These are phyloP conservation scores for Xylaria sp. DNA, from an alignment of 2,329 filamentous ascomycete genomes.

Conservation along the genomic window DNA sequence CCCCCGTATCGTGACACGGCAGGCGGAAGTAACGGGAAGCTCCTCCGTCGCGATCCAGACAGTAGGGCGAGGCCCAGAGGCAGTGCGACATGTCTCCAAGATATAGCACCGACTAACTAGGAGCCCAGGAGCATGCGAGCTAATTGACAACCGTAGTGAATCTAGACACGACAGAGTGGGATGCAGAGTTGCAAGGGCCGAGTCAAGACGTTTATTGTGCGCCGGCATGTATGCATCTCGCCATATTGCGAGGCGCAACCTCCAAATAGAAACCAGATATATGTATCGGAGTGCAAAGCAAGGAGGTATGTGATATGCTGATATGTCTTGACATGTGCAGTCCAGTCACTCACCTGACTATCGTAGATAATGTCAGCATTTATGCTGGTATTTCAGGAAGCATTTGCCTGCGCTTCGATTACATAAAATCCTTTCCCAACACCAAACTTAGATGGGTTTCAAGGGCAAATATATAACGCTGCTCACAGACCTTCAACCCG, in stretches of 20 bases:
- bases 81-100: background rate
- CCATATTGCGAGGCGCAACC: conserved; percentile 9
- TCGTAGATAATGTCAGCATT: background rate
- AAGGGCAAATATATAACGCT: background rate
- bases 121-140: background rate
- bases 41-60: background rate
- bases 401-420: too few relatives aligned
- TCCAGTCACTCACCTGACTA: background rate
- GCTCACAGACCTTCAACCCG: background rate
- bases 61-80: background rate
- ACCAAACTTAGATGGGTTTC: background rate
- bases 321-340: background rate
- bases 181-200: conserved; percentile 6
- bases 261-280: background rate
- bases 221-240: conserved; percentile 17
- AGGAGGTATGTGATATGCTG: background rate
- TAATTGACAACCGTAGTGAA: background rate
- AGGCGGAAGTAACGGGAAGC: conserved; percentile 8
- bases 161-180: background rate
- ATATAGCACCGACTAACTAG: background rate
- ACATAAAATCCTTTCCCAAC: background rate
- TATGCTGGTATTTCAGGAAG: background rate
- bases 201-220: conserved; percentile 14
- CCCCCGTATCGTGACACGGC: conserved; percentile 9
- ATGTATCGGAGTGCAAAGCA: background rate